Conservation (phyloP, 257 asterid genomes). For the Craterostigma plantagineum region DNA sequence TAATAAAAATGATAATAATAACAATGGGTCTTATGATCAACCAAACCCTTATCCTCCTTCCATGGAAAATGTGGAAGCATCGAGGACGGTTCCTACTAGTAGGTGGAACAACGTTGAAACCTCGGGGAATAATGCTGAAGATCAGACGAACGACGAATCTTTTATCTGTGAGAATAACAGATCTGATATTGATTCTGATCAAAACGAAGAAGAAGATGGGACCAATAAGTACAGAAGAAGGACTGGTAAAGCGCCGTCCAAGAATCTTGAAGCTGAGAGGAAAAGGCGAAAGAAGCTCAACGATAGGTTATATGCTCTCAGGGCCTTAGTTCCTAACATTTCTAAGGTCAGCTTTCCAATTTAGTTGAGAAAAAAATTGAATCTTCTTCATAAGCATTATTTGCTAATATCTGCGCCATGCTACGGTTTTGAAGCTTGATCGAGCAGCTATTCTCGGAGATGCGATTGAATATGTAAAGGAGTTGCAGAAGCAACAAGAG, state of each 20-base stretch:
- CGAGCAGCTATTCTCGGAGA: slow-evolving; percentile 88
- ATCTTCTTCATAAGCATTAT: neutral
- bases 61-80: too few species aligned
- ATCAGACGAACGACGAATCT: slow-evolving; percentile 28
- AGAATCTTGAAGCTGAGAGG: slow-evolving; percentile 77
- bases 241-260: slow-evolving; percentile 51
- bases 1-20: too few species aligned
- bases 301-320: slow-evolving; percentile 61
- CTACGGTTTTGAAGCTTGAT: slow-evolving; percentile 29
- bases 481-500: slow-evolving; percentile 44
- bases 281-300: slow-evolving; percentile 79
- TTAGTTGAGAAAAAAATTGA: neutral
- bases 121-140: slow-evolving; percentile 14
- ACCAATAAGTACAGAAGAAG: slow-evolving; percentile 32
- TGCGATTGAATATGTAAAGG: slow-evolving; percentile 70
- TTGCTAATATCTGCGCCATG: neutral
- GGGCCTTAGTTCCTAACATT: slow-evolving; percentile 78
- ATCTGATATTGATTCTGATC: slow-evolving; percentile 51
- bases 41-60: too few species aligned
- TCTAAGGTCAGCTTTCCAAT: slow-evolving; percentile 34
- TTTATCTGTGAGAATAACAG: slow-evolving; percentile 29
- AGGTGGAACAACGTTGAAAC: slow-evolving; percentile 15
- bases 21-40: too few species aligned
- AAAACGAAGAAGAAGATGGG: slow-evolving; percentile 55
- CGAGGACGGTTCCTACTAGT: too few species aligned